Percentiles rank a stretch among this genome's conserved stretches.
phyloP scores from a whole-genome alignment of 1,284 basidiomycete species.

The Pseudomicrostroma phylloplanum region DNA sequence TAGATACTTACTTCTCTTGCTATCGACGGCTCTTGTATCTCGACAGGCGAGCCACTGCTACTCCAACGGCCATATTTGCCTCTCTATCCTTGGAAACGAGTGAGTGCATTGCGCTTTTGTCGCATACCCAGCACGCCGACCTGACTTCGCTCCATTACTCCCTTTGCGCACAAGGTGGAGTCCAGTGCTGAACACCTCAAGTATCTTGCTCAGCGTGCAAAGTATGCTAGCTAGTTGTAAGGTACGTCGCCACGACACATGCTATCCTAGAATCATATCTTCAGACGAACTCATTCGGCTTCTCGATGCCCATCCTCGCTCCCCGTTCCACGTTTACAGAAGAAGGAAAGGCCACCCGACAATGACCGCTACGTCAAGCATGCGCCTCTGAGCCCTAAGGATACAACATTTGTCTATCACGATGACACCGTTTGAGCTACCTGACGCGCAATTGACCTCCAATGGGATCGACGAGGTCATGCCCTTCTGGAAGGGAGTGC shows the following conservation, averaged over 20 bases:
- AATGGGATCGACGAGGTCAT: too few relatives aligned
- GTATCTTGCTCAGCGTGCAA: slow-evolving; percentile 43
- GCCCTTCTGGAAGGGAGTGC: too few relatives aligned
- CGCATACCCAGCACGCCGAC: too few relatives aligned
- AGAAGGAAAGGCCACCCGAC: slow-evolving; percentile 39
- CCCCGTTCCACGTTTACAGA: slow-evolving; percentile 8
- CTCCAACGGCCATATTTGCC: slow-evolving; percentile 46
- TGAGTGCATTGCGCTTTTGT: too few relatives aligned
- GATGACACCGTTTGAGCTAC: slow-evolving; percentile 24
- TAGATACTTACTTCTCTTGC: too few relatives aligned
- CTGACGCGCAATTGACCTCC: too few relatives aligned
- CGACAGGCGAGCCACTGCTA: slow-evolving; percentile 23
- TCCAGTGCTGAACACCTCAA: slow-evolving; percentile 41
- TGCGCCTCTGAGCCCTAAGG: slow-evolving; percentile 39
- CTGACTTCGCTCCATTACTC: too few relatives aligned
- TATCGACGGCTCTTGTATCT: too few relatives aligned
- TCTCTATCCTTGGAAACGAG: too few relatives aligned
- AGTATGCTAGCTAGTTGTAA: slow-evolving; percentile 48
- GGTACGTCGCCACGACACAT: background rate
- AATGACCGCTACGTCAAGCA: slow-evolving; percentile 42
- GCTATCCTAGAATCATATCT: background rate
- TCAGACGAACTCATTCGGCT: background rate
- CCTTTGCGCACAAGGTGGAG: slow-evolving; percentile 34
- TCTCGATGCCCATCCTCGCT: background rate
- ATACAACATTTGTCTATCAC: slow-evolving; percentile 32